These are phyloP conservation scores for Penicillium pulvis DNA, from an alignment of 495 filamentous ascomycete genomes.

Conservation along the genomic window DNA sequence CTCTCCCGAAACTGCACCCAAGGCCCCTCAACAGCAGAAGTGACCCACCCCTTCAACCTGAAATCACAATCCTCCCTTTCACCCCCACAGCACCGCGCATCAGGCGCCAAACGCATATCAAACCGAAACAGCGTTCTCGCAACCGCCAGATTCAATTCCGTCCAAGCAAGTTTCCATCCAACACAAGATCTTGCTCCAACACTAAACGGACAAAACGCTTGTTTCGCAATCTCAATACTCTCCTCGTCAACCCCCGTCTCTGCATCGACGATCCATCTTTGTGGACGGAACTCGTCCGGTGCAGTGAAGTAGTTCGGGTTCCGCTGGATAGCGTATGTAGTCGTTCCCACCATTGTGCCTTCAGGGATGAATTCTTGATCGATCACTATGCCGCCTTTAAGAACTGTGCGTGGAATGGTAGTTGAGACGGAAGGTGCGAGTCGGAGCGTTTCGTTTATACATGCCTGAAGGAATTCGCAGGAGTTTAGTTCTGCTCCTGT, in stretches of 20 bases:
- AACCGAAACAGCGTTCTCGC: slow-evolving; percentile 18
- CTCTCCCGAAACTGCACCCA: slow-evolving; percentile 4
- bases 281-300: slow-evolving; percentile 54
- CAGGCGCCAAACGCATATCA: slow-evolving; percentile 24
- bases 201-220: slow-evolving; percentile 59
- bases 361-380: slow-evolving; percentile 56
- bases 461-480: slow-evolving; percentile 38
- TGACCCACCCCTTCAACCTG: slow-evolving; percentile 11
- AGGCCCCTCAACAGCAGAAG: slow-evolving; percentile 12
- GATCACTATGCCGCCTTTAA: slow-evolving; percentile 60
- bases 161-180: slow-evolving; percentile 58
- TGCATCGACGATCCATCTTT: slow-evolving; percentile 56
- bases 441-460: slow-evolving; percentile 75
- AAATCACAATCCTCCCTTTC: slow-evolving; percentile 11
- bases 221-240: slow-evolving; percentile 7
- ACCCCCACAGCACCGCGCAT: slow-evolving; percentile 10
- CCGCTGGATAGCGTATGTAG: slow-evolving; percentile 59
- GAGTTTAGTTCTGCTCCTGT: slow-evolving; percentile 42
- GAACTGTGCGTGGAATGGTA: slow-evolving; percentile 62
- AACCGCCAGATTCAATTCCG: slow-evolving; percentile 43
- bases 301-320: slow-evolving; percentile 55
- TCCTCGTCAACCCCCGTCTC: slow-evolving; percentile 6
- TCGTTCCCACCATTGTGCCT: slow-evolving; percentile 56
- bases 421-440: slow-evolving; percentile 66
- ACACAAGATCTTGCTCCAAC: slow-evolving; percentile 60